Evolutionary conservation across 805 yeast genomes (phyloP).

Genomic region (Cyberlindnera euphorbiiphila): DNA sequence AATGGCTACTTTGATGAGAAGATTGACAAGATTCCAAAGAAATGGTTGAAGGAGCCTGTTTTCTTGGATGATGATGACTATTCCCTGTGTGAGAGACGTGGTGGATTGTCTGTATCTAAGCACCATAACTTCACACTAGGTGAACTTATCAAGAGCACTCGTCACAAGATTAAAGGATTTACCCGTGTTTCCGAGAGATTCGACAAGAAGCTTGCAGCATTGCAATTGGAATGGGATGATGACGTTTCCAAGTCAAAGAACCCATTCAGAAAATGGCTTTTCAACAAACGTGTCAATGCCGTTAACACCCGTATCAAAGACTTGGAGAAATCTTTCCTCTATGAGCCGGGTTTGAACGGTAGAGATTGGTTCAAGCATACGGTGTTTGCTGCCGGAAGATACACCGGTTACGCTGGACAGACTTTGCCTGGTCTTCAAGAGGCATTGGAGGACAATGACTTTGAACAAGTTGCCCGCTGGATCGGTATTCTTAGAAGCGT

Average conservation of each 20-base stretch:
- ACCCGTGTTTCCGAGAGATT: slow-evolving; percentile 22
- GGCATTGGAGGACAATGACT: slow-evolving; percentile 45
- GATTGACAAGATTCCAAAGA: slow-evolving; percentile 33
- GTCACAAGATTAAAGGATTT: slow-evolving; percentile 27
- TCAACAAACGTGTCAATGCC: slow-evolving; percentile 24
- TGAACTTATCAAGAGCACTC: slow-evolving; percentile 29
- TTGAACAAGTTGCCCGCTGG: slow-evolving; percentile 30
- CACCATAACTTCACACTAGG: slow-evolving; percentile 21
- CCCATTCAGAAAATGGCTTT: slow-evolving; percentile 30
- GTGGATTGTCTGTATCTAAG: slow-evolving; percentile 8
- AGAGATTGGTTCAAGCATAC: slow-evolving; percentile 54
- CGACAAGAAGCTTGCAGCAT: slow-evolving; percentile 23
- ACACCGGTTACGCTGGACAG: slow-evolving; percentile 54
- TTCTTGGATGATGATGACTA: slow-evolving; percentile 11
- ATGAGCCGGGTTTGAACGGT: slow-evolving; percentile 41
- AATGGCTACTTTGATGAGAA: slow-evolving; percentile 36
- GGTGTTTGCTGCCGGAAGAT: slow-evolving; percentile 50
- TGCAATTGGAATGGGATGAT: slow-evolving; percentile 29
- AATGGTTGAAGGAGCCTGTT: slow-evolving; percentile 32
- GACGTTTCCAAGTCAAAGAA: slow-evolving; percentile 28
- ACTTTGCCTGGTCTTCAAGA: slow-evolving; percentile 50
- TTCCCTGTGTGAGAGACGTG: slow-evolving; percentile 11
- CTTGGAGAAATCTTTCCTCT: slow-evolving; percentile 43
- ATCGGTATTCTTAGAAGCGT: slow-evolving; percentile 22
- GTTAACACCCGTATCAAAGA: slow-evolving; percentile 36